Evolutionary conservation across 345 rosid genomes (phyloP), one percentile per base, ranked within the genome.

Genomic region (Acer campestre): DNA sequence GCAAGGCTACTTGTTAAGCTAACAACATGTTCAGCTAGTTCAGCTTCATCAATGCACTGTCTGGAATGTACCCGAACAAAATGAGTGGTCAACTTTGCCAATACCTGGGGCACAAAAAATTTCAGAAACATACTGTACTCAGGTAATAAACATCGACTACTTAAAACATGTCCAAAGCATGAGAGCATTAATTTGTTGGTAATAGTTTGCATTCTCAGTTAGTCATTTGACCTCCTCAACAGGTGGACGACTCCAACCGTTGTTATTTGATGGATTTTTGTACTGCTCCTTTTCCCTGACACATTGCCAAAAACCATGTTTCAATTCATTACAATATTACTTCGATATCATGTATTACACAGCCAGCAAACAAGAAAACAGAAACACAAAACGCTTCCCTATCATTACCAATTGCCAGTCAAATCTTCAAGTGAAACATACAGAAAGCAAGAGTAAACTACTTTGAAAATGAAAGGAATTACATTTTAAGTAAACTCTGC

Each of bases 21-120:
- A 81, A 87, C 93, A 77, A 91, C 75, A 82, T 96, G 97, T 78
- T 94, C 98, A 77, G 97, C 98, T 35, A 94, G 81, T 77, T 96
- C 99, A 82, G 97, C 95, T 88, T 96, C 98, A 82, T 96, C 97
- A 75, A 79, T 80, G 80, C 98, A 96, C 35, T 87, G 97, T 88
- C 97, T 87, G 63, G 92, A 88, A 88, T 90, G 97, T 67, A 94
- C 94, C 81, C 86, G 82, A 38, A 59, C 80, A 85, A 76, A 94
- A 81, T 88, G 92, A 59, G 95, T 88, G 70, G 91, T 89, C 80
- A 96, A 81, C 78, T 88, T 91, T 70, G 97, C 95, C 79, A 96
- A 78, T 38, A 75, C 89, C 97, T 92, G 89, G 44, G 82, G 64
- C 64, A 79, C 53, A 78, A 53, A 78, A 53, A 18, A 53, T 73